Conservation (phyloP, 129 eudicot genomes). For the Flaveria brownii region DNA sequence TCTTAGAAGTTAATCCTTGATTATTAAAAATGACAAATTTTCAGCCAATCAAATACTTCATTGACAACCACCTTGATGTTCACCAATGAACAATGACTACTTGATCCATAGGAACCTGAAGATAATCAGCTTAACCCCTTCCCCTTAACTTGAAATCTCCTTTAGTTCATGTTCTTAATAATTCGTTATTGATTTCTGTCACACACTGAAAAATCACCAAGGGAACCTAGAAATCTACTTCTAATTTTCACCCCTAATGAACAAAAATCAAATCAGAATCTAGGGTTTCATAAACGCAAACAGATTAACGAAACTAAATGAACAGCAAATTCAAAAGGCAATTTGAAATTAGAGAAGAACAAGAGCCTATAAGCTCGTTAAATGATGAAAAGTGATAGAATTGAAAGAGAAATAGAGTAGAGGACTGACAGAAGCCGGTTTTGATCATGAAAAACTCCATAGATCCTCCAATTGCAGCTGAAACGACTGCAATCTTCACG, state of each 20-base stretch:
- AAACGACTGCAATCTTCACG: conserved; percentile 59
- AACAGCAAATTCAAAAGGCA: background rate
- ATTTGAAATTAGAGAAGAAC: background rate
- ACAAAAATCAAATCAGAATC: background rate
- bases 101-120: background rate
- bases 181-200: too few species aligned
- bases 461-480: conserved; percentile 82
- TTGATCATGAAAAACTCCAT: conserved; percentile 98
- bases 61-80: background rate
- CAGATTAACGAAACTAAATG: background rate
- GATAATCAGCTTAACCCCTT: background rate
- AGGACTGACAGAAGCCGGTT: conserved; percentile 84
- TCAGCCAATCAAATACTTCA: background rate
- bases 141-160: background rate
- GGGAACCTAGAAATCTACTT: background rate
- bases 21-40: background rate
- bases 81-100: background rate
- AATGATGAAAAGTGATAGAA: background rate
- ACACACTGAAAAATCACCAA: background rate
- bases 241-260: background rate
- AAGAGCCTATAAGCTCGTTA: background rate
- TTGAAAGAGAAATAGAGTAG: background rate
- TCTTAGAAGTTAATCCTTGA: background rate
- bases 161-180: background rate
- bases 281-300: background rate